Conservation (phyloP, 2,329 filamentous ascomycete species). For the Colletotrichum sp. region DNA sequence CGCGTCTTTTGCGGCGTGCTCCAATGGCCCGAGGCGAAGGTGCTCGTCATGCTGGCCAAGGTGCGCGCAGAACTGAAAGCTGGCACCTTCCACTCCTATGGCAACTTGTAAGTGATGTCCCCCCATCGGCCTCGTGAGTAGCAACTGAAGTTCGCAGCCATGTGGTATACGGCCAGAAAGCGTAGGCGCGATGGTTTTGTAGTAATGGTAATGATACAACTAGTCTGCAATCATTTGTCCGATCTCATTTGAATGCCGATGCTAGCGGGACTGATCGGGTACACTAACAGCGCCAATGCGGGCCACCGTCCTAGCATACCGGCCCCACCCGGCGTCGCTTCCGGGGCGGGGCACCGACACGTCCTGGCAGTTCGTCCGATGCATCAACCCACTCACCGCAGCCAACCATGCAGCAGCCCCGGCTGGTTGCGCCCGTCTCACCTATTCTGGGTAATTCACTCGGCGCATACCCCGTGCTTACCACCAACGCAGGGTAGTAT, state of each 20-base stretch:
- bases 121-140: neutral
- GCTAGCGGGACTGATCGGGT: neutral
- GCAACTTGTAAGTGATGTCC: conserved; percentile 24
- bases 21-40: conserved; percentile 30
- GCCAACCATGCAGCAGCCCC: neutral
- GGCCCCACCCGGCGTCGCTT: neutral
- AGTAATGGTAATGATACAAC: neutral
- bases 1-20: conserved; percentile 32
- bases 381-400: neutral
- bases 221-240: neutral
- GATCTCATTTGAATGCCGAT: neutral
- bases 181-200: neutral
- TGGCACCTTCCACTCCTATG: conserved; percentile 28
- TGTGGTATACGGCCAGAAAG: conserved; percentile 22
- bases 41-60: conserved; percentile 29
- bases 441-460: neutral
- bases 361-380: neutral
- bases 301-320: neutral
- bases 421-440: neutral
- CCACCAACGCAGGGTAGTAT: neutral
- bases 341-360: neutral
- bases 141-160: neutral
- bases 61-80: conserved; percentile 34
- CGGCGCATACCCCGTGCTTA: neutral
- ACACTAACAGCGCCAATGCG: neutral